These are phyloP conservation scores for Saccharomyces pastorianus DNA, from an alignment of 1,139 yeast species.

Conservation along the genomic window DNA sequence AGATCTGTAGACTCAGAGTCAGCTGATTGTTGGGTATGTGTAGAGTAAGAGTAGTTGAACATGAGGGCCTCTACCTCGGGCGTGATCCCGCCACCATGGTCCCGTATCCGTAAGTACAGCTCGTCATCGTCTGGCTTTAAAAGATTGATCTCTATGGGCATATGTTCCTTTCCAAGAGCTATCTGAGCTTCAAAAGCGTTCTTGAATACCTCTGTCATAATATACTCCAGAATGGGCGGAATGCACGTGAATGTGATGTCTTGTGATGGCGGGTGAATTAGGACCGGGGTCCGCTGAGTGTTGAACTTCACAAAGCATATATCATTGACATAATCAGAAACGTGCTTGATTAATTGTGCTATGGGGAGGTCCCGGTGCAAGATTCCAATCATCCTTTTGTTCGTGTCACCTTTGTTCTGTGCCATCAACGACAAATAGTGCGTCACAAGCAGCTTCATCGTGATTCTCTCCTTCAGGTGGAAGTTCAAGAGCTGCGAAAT, in stretches of 20 bases:
- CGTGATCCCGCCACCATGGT: conserved; percentile 82
- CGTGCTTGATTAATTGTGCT: conserved; percentile 49
- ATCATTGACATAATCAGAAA: conserved; percentile 71
- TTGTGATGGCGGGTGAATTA: conserved; percentile 43
- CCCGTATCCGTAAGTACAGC: conserved; percentile 67
- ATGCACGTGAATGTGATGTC: conserved; percentile 62
- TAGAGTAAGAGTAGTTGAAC: conserved; percentile 80
- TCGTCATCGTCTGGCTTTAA: conserved; percentile 36
- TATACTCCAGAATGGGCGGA: conserved; percentile 79
- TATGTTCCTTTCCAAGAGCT: conserved; percentile 45
- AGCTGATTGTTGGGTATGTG: conserved; percentile 33
- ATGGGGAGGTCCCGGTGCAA: conserved; percentile 59
- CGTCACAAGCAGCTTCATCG: conserved; percentile 76
- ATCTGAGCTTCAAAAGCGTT: conserved; percentile 82
- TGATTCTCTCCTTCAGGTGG: conserved; percentile 77
- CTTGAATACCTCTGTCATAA: conserved; percentile 77
- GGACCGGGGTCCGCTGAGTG: conserved; percentile 30
- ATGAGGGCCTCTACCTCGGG: conserved; percentile 56
- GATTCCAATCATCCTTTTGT: conserved; percentile 46
- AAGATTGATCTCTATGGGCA: conserved; percentile 63
- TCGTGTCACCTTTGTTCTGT: conserved; percentile 1
- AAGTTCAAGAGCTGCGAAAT: conserved; percentile 59
- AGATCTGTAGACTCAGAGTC: conserved; percentile 35
- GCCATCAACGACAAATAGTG: conserved; percentile 63
- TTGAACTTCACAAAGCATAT: conserved; percentile 78